Conservation (phyloP, 305 asterid species). For the Andrographis paniculata region DNA sequence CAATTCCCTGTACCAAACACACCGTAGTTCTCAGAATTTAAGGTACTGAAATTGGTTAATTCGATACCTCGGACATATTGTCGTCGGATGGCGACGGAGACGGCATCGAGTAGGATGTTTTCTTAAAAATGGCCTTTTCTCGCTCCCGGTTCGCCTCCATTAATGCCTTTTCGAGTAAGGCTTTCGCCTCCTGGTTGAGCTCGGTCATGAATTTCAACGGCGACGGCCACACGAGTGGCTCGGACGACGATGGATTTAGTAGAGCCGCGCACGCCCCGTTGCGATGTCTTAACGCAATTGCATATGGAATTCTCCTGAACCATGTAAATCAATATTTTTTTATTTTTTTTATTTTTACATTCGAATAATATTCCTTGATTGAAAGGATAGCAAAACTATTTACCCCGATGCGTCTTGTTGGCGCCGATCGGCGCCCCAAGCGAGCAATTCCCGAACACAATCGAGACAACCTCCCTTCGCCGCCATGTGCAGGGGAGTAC, state of each 20-base stretch:
- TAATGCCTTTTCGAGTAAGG: slow-evolving; percentile 64
- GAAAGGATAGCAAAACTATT: slow-evolving; percentile 11
- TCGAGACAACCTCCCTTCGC: slow-evolving; percentile 93
- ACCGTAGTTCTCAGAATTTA: too few relatives aligned
- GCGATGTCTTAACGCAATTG: slow-evolving; percentile 63
- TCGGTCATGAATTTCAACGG: slow-evolving; percentile 83
- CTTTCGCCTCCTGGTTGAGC: slow-evolving; percentile 78
- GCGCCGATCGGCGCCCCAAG: slow-evolving; percentile 92
- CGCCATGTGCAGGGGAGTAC: slow-evolving; percentile 95
- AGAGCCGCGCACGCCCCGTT: slow-evolving; percentile 91
- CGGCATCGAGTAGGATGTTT: slow-evolving; percentile 37
- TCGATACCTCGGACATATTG: slow-evolving; percentile 61
- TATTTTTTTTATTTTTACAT: too few relatives aligned
- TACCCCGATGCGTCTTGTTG: slow-evolving; percentile 87
- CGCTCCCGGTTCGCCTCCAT: slow-evolving; percentile 80
- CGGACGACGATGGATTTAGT: slow-evolving; percentile 86
- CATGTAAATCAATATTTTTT: too few relatives aligned
- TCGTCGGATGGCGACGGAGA: slow-evolving; percentile 64
- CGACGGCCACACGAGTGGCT: slow-evolving; percentile 98
- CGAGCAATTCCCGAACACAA: slow-evolving; percentile 74
- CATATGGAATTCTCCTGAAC: slow-evolving; percentile 85
- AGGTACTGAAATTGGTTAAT: too few relatives aligned
- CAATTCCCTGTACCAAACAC: too few relatives aligned
- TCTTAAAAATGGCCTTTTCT: slow-evolving; percentile 70
- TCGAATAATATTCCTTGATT: too few relatives aligned